phyloP scores from a whole-genome alignment of 192 early-diverging fungal genomes.

The Linderina pennispora region DNA sequence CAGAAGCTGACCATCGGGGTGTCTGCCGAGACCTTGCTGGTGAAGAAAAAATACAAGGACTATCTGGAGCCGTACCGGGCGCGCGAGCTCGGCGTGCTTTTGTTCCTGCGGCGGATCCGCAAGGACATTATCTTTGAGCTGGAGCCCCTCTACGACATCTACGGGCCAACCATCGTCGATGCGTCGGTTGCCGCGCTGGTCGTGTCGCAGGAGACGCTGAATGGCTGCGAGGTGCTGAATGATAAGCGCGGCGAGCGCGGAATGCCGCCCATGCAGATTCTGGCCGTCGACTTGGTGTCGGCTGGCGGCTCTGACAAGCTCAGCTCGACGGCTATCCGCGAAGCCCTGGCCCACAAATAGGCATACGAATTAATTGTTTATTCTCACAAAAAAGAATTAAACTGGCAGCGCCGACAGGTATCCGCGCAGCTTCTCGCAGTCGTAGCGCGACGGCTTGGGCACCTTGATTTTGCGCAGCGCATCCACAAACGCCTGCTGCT shows the following conservation, averaged over 20 bases:
- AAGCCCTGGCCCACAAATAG: slow-evolving; percentile 27
- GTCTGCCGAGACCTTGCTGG: slow-evolving; percentile 61
- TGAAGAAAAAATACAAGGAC: slow-evolving; percentile 63
- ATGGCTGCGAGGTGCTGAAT: slow-evolving; percentile 76
- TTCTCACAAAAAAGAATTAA: too few species aligned
- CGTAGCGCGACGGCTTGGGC: too few species aligned
- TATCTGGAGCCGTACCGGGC: slow-evolving; percentile 59
- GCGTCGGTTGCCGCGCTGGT: slow-evolving; percentile 71
- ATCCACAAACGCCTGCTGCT: too few species aligned
- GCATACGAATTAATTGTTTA: too few species aligned
- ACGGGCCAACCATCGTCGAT: slow-evolving; percentile 79
- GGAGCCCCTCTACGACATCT: slow-evolving; percentile 72
- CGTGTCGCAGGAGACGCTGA: slow-evolving; percentile 73
- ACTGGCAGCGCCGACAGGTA: too few species aligned
- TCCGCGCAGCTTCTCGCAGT: too few species aligned
- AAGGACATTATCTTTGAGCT: slow-evolving; percentile 44
- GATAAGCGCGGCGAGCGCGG: slow-evolving; percentile 53
- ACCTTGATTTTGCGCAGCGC: too few species aligned
- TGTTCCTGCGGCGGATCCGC: slow-evolving; percentile 55
- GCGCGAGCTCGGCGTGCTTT: slow-evolving; percentile 53
- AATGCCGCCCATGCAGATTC: slow-evolving; percentile 53
- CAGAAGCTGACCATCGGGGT: slow-evolving; percentile 65
- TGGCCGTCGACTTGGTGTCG: slow-evolving; percentile 63
- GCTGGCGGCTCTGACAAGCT: slow-evolving; percentile 66
- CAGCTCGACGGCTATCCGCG: slow-evolving; percentile 73